Evolutionary conservation across 768 basidiomycete species (phyloP).

Genomic region (Psilocybe cyanescens): DNA sequence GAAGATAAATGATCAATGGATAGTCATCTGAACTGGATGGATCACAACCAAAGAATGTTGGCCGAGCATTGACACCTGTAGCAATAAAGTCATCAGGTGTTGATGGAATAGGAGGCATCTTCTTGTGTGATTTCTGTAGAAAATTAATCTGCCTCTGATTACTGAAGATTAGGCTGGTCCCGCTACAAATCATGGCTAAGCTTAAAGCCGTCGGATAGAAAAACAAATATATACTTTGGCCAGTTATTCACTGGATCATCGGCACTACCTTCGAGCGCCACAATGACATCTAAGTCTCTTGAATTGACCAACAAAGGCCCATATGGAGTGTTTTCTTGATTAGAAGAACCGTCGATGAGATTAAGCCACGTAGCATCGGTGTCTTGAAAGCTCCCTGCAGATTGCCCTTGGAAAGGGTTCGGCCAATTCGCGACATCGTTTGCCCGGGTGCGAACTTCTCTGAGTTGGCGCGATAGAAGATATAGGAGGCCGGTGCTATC

Average conservation of each 20-base stretch:
- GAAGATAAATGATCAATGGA: slow-evolving; percentile 76
- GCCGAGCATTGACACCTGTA: slow-evolving; percentile 65
- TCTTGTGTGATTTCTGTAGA: slow-evolving; percentile 55
- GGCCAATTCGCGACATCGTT: slow-evolving; percentile 75
- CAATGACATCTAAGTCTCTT: slow-evolving; percentile 72
- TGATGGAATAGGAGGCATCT: slow-evolving; percentile 66
- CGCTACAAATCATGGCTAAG: slow-evolving; percentile 38
- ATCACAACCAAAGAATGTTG: slow-evolving; percentile 84
- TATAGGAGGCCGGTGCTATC: slow-evolving; percentile 48
- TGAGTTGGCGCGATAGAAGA: slow-evolving; percentile 50
- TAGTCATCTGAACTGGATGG: slow-evolving; percentile 55
- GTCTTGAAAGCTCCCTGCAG: slow-evolving; percentile 54
- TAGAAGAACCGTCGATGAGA: slow-evolving; percentile 74
- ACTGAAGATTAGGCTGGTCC: slow-evolving; percentile 52
- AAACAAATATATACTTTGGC: slow-evolving; percentile 59
- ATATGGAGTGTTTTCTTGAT: slow-evolving; percentile 71
- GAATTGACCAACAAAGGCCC: slow-evolving; percentile 72
- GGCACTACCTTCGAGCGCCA: slow-evolving; percentile 72
- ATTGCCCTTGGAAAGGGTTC: slow-evolving; percentile 59
- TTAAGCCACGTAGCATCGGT: slow-evolving; percentile 54
- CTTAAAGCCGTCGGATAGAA: neutral
- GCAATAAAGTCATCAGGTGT: slow-evolving; percentile 53
- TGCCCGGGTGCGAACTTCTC: slow-evolving; percentile 51
- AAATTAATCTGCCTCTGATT: slow-evolving; percentile 46
- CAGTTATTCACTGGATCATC: slow-evolving; percentile 59